Evolutionary conservation across 2,329 filamentous ascomycete species (phyloP).

Genomic region (Cladorrhinum sp.): DNA sequence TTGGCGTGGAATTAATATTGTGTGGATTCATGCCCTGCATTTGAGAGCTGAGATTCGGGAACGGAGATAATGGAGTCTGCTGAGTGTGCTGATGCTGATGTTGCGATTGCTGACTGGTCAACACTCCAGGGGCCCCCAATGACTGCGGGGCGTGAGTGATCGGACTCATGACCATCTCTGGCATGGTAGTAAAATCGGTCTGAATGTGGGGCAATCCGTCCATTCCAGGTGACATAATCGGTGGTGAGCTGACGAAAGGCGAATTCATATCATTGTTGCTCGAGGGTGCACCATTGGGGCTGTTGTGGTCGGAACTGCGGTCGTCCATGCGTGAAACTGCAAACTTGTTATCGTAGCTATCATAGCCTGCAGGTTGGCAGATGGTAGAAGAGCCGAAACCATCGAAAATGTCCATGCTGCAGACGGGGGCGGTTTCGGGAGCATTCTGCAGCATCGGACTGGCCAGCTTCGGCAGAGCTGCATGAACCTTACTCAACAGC

Average conservation of each 20-base stretch:
- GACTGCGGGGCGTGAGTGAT: constrained; percentile 36
- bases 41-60: constrained; percentile 33
- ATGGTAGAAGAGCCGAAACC: constrained; percentile 63
- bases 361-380: constrained; percentile 49
- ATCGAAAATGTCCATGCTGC: constrained; percentile 60
- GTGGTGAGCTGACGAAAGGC: constrained; percentile 52
- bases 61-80: constrained; percentile 34
- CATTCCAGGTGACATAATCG: constrained; percentile 51
- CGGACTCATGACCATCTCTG: constrained; percentile 54
- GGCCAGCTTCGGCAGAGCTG: constrained; percentile 62
- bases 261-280: constrained; percentile 44
- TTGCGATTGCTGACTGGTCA: constrained; percentile 24
- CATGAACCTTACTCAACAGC: constrained; percentile 70
- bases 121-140: constrained; percentile 24
- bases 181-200: constrained; percentile 46
- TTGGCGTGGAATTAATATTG: constrained; percentile 34
- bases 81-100: constrained; percentile 25
- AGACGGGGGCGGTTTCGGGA: constrained; percentile 47
- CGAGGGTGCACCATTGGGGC: constrained; percentile 33
- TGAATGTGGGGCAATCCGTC: constrained; percentile 43
- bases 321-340: constrained; percentile 41
- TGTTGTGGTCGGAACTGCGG: constrained; percentile 38
- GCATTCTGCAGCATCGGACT: constrained; percentile 59
- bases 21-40: constrained; percentile 34
- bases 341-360: constrained; percentile 49